Evolutionary conservation across 305 asterid species (phyloP), one percentile per base, ranked within the genome.

Genomic region (Fraxinus albicans): DNA sequence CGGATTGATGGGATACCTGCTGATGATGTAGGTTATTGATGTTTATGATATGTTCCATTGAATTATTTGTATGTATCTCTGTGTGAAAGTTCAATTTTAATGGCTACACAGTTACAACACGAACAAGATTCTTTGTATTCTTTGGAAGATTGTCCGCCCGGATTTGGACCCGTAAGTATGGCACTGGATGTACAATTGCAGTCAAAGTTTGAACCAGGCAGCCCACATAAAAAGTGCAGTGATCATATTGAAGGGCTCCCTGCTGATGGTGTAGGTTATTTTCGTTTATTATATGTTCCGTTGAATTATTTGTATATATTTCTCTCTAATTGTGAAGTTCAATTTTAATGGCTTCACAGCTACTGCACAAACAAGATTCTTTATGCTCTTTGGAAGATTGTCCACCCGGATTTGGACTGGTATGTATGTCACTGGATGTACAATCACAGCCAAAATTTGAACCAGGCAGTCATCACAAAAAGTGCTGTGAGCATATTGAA

Each of bases 331-430:
- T 84, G 86, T 86, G 73, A 89, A 83, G 23, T 79, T 53, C 36
- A 60, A 76, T 88, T 77, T 60, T 17, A 74, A 79, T 90, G 89
- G 85, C 78, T 89, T 88, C 85, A 83, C 90, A 89, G 95, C 85
- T 81, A 84, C 86, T 60, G 8, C 80, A 65, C 8, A 86, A 87
- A 79, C 92, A 86, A 83, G 93, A 90, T 69, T 83, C 87, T 67
- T 84, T 88, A 78, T 77, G 79, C 81, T 87, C 88, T 77, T 92
- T 91, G 87, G 86, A 83, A 79, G 94, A 91, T 79, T 91, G 87
- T 44, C 98, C 98, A 80, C 98, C 98, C 8, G 99, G 98, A 83
- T 96, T 93, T 87, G 96, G 86, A 83, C 88, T 85, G 60, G 80
- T 73, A 78, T 83, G 83, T 85, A 88, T 38, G 83, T 76, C 79